Conservation (phyloP, 768 basidiomycete species). For the Galerina sulciceps region DNA sequence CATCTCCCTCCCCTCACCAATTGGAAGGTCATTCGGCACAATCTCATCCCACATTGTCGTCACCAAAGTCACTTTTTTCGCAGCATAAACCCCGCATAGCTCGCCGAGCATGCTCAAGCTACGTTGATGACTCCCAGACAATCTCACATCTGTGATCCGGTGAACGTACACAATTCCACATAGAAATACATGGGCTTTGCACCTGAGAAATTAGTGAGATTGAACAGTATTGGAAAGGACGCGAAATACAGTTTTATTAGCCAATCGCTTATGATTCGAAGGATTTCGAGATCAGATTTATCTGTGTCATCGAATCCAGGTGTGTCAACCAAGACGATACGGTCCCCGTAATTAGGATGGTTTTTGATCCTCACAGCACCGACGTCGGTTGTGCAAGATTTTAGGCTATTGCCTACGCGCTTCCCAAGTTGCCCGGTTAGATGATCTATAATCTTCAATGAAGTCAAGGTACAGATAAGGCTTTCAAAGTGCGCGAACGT, state of each 20-base stretch:
- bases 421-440: no score
- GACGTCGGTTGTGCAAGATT: no score
- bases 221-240: not conserved
- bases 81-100: conserved; percentile 46
- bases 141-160: conserved; percentile 42
- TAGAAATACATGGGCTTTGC: conserved; percentile 8
- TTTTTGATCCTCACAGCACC: not conserved
- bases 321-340: conserved; percentile 16
- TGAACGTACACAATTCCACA: conserved; percentile 48
- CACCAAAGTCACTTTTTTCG: conserved; percentile 49
- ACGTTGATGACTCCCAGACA: conserved; percentile 41
- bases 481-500: no score
- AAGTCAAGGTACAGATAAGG: no score
- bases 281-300: conserved; percentile 8
- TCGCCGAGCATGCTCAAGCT: conserved; percentile 49
- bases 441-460: no score
- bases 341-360: not conserved
- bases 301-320: conserved; percentile 14
- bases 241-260: conserved; percentile 1
- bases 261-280: conserved; percentile 13
- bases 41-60: conserved; percentile 55
- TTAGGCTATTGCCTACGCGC: no score
- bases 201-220: not conserved
- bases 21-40: not conserved
- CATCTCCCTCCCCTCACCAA: not conserved